Evolutionary conservation across 352 stramenopile genomes (phyloP), one percentile per base, ranked within the genome.

Genomic region (Phytophthora podocarpi): DNA sequence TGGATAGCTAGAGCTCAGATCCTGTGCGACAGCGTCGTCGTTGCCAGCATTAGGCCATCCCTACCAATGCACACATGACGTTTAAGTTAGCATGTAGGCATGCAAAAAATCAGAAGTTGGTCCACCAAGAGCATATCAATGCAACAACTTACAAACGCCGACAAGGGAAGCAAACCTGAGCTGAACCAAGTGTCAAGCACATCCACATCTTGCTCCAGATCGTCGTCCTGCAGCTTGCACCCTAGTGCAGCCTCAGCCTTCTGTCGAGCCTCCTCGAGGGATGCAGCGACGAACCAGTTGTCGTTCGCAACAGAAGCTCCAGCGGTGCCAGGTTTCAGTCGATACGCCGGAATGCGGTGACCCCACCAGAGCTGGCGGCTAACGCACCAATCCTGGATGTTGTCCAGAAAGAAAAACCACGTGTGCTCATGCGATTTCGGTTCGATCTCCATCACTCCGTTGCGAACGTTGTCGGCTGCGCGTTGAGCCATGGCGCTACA

Each of bases 101-200:
- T 13, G n/a, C 13, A 15, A 39, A 32, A 28, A 68, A 23, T n/a
- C 18, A 27, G 13, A 47, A n/a, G n/a, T n/a, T n/a, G n/a, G n/a
- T n/a, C n/a, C n/a, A n/a, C n/a, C n/a, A n/a, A n/a, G n/a, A n/a
- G n/a, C n/a, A n/a, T n/a, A n/a, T n/a, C 24, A 46, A 31, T 43
- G 13, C 10, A 26, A 21, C 23, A 67, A 57, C 56, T 45, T 66
- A 94, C 85, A 69, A 87, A 82, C 4, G 76, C 80, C 1, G 87
- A 92, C 16, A 96, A 60, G 21, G 98, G 98, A 23, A 99, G 97
- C 2, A 99, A 84, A 20, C 95, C 98, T 16, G 95, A 99, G 49
- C 89, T 98, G 76, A 99, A 99, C 98, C 98, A 99, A 8, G 98
- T 99, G 73, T 99, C 98, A n/a, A 99, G 86, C 30, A 99, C 98